Evolutionary conservation across 345 rosid genomes (phyloP), one percentile per base, ranked within the genome.

Genomic region (Citrus reticulata): DNA sequence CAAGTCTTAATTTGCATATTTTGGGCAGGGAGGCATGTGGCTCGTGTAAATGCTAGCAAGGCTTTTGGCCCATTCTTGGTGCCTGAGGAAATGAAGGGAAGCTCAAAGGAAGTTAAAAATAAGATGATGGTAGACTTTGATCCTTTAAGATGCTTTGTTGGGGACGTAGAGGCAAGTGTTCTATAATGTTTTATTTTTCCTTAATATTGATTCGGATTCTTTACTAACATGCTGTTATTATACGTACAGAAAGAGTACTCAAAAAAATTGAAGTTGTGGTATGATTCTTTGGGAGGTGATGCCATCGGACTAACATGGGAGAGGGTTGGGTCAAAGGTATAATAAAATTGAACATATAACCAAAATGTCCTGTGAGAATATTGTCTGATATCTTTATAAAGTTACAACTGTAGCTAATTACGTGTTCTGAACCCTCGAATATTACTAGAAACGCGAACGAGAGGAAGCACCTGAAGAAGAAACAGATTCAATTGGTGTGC

Each of bases 281-380:
- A 90, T 80, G 98, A 93, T 88, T 89, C 89, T 67, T 66, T 92
- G 32, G 99, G 98, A 79, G 96, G 97, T 30, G 98, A 95, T 55
- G 97, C 87, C 0, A 78, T 96, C 74, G 97, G 98, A 63, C 79
- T 96, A 73, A 94, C 99, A 30, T 91, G 98, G 98, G 90, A 83
- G 34, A 85, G 83, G 79, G 80, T 74, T 34, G 70, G 42, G 16
- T 87, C 93, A 35, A 93, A 91, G 97, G 99, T 93, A 88, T 46
- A 73, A 32, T 70, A 19, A 58, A 70, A 51, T 7, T 24, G 51
- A 11, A 19, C 7, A 54, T 37, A 1, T 57, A 25, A 19, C 19
- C 39, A 34, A 76, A 81, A 69, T 49, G 3, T 68, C 17, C 22
- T 2, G 34, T 8, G 8, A 40, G 34, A 69, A n/a, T 2, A 32